Evolutionary conservation across 257 asterid species (phyloP).

Genomic region (Anisodus tanguticus): DNA sequence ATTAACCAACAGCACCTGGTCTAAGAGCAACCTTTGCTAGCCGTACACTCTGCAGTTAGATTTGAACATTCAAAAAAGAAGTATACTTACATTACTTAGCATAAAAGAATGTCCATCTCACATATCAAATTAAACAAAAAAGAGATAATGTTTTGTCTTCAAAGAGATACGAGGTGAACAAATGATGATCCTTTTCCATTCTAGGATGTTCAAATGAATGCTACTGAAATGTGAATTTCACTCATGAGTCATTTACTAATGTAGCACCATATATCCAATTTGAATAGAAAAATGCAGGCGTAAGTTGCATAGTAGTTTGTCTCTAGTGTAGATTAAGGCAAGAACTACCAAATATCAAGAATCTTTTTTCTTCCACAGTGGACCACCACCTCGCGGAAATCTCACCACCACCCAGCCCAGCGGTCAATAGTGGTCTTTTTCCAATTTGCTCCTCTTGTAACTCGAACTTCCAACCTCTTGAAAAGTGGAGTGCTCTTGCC

Average conservation of each 20-base stretch:
- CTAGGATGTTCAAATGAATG: constrained; percentile 25
- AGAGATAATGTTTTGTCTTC: not conserved
- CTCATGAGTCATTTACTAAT: not conserved
- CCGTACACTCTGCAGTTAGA: constrained; percentile 71
- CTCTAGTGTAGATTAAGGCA: not conserved
- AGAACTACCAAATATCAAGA: not conserved
- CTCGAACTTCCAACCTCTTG: not conserved
- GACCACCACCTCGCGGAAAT: not conserved
- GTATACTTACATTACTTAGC: constrained; percentile 28
- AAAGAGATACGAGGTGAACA: not conserved
- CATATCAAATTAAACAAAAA: constrained; percentile 17
- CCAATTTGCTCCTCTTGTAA: constrained; percentile 15
- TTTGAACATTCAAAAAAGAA: constrained; percentile 27
- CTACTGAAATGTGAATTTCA: not conserved
- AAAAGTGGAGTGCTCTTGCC: not conserved
- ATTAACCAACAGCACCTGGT: constrained; percentile 94
- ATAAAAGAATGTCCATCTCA: constrained; percentile 34
- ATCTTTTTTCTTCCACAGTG: not conserved
- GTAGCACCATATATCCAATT: not conserved
- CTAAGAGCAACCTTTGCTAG: constrained; percentile 90
- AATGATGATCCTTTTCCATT: not conserved
- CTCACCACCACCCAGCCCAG: constrained; percentile 2
- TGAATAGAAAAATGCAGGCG: not conserved
- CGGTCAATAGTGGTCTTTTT: not conserved
- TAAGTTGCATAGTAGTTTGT: not conserved